phyloP scores from a whole-genome alignment of 176 grass and related monocot genomes.

The Cocos nucifera region DNA sequence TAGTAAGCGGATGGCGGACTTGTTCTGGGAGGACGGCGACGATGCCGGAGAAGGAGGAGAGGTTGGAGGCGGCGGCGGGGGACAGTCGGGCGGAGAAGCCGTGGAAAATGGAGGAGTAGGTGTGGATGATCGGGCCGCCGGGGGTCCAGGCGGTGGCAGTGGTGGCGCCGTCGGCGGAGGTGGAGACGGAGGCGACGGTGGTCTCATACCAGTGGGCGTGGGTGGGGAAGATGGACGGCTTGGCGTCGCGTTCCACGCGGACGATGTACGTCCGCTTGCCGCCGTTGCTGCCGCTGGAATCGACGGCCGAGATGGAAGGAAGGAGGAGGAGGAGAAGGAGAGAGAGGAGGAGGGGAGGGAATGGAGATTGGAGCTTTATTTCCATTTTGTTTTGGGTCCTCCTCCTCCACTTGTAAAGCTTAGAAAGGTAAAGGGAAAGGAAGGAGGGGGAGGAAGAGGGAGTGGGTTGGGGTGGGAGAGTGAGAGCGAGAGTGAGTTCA shows the following conservation, averaged over 20 bases:
- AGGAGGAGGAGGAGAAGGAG: too few species aligned
- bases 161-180: background rate
- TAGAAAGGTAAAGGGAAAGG: too few species aligned
- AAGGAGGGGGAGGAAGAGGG: too few species aligned
- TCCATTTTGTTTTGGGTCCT: too few species aligned
- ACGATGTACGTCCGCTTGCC: constrained; percentile 75
- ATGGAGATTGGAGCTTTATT: too few species aligned
- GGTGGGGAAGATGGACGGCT: constrained; percentile 76
- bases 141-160: constrained; percentile 21
- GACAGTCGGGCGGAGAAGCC: constrained; percentile 72
- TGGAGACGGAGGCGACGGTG: constrained; percentile 31
- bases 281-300: background rate
- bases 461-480: too few species aligned
- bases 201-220: constrained; percentile 95
- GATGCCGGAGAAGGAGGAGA: constrained; percentile 37
- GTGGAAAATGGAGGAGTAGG: constrained; percentile 67
- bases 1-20: constrained; percentile 50
- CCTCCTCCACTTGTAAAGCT: too few species aligned
- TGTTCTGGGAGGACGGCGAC: constrained; percentile 62
- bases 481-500: too few species aligned
- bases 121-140: constrained; percentile 75
- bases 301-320: too few species aligned
- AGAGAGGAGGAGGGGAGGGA: too few species aligned
- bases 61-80: constrained; percentile 22
- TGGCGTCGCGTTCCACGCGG: constrained; percentile 69